Evolutionary conservation across 2,329 filamentous ascomycete genomes (phyloP).

Genomic region (Monilinia laxa): DNA sequence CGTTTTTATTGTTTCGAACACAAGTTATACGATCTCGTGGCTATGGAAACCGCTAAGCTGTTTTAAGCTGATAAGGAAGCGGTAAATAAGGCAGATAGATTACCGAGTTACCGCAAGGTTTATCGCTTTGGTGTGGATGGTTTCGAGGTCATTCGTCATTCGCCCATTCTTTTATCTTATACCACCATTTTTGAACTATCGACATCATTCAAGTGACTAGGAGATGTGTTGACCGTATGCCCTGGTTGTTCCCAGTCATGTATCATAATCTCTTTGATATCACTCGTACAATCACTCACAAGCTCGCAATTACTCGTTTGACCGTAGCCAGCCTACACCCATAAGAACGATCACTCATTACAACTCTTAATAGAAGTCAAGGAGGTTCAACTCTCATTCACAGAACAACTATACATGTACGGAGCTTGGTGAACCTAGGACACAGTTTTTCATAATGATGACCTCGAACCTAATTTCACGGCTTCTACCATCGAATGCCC

Average conservation of each 20-base stretch:
- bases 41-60: neutral
- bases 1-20: conserved; percentile 11
- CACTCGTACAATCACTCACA: neutral
- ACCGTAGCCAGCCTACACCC: conserved; percentile 26
- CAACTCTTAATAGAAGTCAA: neutral
- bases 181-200: conserved; percentile 18
- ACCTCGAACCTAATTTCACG: conserved; percentile 40
- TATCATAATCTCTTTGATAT: conserved; percentile 2
- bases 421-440: neutral
- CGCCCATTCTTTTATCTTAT: conserved; percentile 11
- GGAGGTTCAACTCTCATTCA: neutral
- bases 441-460: conserved; percentile 34
- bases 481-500: conserved; percentile 38
- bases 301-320: conserved; percentile 29
- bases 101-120: neutral
- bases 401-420: neutral
- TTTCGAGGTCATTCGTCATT: conserved; percentile 14
- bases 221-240: conserved; percentile 13
- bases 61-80: conserved; percentile 19
- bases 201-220: conserved; percentile 7
- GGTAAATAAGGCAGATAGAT: conserved; percentile 17
- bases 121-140: neutral
- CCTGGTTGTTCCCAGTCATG: conserved; percentile 4
- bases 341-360: conserved; percentile 28
- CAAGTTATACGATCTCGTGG: conserved; percentile 1